Base-by-base conservation (phyloP, 2,329 filamentous ascomycete genomes). In the Pyrenochaeta sp. region DNA sequence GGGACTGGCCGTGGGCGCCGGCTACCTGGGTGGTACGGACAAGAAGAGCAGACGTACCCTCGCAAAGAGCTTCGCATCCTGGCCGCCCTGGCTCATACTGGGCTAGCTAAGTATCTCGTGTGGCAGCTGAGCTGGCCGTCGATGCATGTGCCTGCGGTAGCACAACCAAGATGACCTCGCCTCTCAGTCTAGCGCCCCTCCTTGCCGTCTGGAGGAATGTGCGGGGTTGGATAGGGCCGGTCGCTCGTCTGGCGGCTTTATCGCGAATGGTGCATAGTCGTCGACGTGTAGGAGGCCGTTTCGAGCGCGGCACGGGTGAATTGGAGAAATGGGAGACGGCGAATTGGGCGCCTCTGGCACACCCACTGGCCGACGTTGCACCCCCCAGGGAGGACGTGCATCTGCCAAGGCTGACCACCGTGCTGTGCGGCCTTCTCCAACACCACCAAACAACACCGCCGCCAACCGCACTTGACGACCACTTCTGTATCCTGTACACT, bases 1-100 rank as follows among this genome's bases (percentile, higher is more conserved):
- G 50, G 46, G 43, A 41, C 32, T n/a, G n/a, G 41, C 29, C 18
- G 18, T 41, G 33, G 20, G 37, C 40, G 49, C 36, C 45, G 62
- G 42, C n/a, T 49, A 46, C 51, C 51, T 61, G 64, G 55, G 59
- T 52, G 60, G 53, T 61, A 60, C 56, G 57, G 39, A 46, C 41
- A 46, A 47, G 23, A 29, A 31, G 46, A 32, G 36, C 51, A 54
- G 57, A 87, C 87, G 71, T 89, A 99, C 95, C 83, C 95, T 88
- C 78, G 95, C 94, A 83, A 99, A 99, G 81, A 99, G 89, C 87
- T 97, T 98, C 81, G 95, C 96, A 87, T 98, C 95, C 79, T 95
- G 92, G 81, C 91, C 91, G 78, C 87, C 78, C 60, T 84, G 81
- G 76, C 82, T 86, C 85, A 88, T 88, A 66, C 65, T 80, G 71